A percentile compares a stretch with the other conserved stretches of the same genome.
Evolutionary conservation across 2,329 filamentous ascomycete species (phyloP).

Genomic region (Mollisiaceae sp.): DNA sequence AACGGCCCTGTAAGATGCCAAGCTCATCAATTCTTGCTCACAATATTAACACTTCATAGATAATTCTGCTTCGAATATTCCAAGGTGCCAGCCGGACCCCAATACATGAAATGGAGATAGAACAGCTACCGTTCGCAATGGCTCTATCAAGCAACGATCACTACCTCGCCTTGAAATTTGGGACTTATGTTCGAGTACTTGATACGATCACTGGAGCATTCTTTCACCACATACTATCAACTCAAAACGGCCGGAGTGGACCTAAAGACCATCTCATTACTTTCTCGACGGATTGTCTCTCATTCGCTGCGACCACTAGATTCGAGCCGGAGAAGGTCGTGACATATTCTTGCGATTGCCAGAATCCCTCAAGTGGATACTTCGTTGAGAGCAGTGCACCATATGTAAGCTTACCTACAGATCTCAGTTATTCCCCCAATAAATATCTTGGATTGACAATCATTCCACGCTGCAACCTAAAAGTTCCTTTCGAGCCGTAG

Average conservation of each 20-base stretch:
- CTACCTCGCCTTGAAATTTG: constrained; percentile 24
- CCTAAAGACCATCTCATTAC: constrained; percentile 21
- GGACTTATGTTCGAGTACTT: constrained; percentile 21
- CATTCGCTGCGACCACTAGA: constrained; percentile 20
- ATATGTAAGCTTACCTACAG: constrained; percentile 18
- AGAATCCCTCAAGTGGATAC: constrained; percentile 11
- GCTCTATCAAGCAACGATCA: constrained; percentile 23
- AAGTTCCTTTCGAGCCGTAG: background rate
- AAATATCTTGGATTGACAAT: background rate
- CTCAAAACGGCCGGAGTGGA: constrained; percentile 15
- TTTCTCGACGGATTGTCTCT: constrained; percentile 24
- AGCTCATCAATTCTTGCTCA: constrained; percentile 2
- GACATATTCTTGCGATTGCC: constrained; percentile 23
- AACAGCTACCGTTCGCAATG: constrained; percentile 20
- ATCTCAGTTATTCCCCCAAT: background rate
- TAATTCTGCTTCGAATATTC: constrained; percentile 18
- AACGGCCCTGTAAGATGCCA: constrained; percentile 11
- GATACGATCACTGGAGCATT: constrained; percentile 14
- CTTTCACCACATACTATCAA: constrained; percentile 19
- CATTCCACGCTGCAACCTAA: background rate
- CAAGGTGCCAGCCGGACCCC: constrained; percentile 8
- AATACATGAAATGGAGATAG: constrained; percentile 19
- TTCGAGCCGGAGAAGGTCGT: constrained; percentile 25
- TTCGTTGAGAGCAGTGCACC: constrained; percentile 23
- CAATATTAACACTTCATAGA: background rate